A percentile compares a stretch with the other conserved stretches of the same genome.
Evolutionary conservation across 345 rosid species (phyloP).

Genomic region (Syzygium jambos): DNA sequence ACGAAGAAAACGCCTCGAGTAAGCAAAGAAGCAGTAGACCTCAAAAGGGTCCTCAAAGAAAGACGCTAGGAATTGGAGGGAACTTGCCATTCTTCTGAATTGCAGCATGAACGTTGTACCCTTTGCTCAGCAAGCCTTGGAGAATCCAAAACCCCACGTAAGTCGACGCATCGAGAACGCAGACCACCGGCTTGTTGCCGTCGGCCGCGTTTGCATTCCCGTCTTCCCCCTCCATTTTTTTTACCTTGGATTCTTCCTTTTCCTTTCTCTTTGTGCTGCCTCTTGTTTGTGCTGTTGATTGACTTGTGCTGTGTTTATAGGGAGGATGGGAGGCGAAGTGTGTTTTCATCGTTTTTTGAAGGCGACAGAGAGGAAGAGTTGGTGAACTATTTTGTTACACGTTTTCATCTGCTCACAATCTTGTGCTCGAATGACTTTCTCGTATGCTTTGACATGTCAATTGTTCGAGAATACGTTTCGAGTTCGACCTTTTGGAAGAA

Average conservation of each 20-base stretch:
- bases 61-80: neutral
- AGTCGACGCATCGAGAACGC: constrained; percentile 85
- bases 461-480: neutral
- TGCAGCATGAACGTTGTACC: constrained; percentile 77
- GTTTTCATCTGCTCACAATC: constrained; percentile 46
- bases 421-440: neutral
- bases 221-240: neutral
- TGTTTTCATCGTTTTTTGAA: neutral
- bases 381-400: constrained; percentile 55
- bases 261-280: neutral
- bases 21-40: neutral
- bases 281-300: neutral
- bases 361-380: constrained; percentile 30
- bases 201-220: neutral
- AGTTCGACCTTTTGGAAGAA: neutral
- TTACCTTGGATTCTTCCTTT: neutral
- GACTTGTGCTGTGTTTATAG: neutral
- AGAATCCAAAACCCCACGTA: constrained; percentile 87
- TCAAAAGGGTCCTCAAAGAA: neutral
- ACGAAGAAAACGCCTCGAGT: neutral
- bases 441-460: neutral
- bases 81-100: constrained; percentile 48
- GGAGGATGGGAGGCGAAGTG: neutral
- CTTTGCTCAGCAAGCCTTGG: constrained; percentile 56
- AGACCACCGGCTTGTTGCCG: constrained; percentile 31